Base-by-base conservation (phyloP, 768 basidiomycete species). In the Peribolospora kevripleyi region DNA sequence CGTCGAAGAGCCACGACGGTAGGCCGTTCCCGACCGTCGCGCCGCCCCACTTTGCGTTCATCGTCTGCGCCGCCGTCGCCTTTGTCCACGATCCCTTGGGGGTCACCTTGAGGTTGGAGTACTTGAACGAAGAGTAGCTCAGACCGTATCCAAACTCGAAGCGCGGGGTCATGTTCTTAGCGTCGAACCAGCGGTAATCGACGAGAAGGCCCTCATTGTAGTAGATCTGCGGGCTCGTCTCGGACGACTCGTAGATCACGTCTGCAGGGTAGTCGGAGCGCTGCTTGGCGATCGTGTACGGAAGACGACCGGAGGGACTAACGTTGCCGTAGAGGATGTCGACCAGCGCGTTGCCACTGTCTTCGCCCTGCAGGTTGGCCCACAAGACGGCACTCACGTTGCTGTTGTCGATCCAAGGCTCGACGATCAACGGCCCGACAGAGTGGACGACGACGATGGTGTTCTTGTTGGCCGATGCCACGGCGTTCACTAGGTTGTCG, bases 71-170 rank as follows among this genome's bases (percentile, higher is more conserved):
- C 7, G 45, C 45, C n/a, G 45, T 7, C 45, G 50, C 50, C n/a
- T n/a, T 51, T 41, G 36, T 40, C 14, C 42, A 11, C 38, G 36
- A 11, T 52, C 7, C 25, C 36, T n/a, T 46, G 40, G 4, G 3
- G 7, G 42, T 52, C 43, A 83, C 67, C 3, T 70, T 59, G 8
- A 88, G 68, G 41, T 73, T 68, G 47, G 72, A 76, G 65, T 85
- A 90, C 41, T 74, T 67, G 66, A 90, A 95, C 2, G 68, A 74
- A 45, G 88, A 81, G 70, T 93, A 95, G 55, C 79, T 82, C 63
- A 90, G 65, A 0, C 88, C 88, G 64, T 79, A 90, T 4, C 88
- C 88, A 65, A 95, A 95, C 63, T 84, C 83, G 62, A 77, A 67
- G 40, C 66, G 59, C 0, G 66, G 66, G 9, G 56, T 60, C 43